These are phyloP conservation scores for Petrea volubilis DNA, from an alignment of 257 asterid genomes.

Conservation along the genomic window DNA sequence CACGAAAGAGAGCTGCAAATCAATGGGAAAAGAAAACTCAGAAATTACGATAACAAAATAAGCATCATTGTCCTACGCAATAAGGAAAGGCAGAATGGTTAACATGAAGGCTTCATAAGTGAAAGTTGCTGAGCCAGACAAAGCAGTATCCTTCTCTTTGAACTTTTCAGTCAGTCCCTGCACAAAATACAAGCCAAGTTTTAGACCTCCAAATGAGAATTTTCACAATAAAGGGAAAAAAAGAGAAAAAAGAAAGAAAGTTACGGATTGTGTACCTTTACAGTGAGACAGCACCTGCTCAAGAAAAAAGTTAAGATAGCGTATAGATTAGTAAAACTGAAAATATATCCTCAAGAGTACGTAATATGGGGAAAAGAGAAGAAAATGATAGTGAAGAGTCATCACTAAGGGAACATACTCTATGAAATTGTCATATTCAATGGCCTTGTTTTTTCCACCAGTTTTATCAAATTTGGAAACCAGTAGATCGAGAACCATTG, in stretches of 20 bases:
- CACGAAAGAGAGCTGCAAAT: neutral
- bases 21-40: neutral
- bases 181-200: conserved; percentile 19
- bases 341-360: neutral
- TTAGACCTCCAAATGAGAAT: neutral
- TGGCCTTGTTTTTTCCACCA: conserved; percentile 79
- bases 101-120: conserved; percentile 83
- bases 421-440: conserved; percentile 93
- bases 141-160: conserved; percentile 83
- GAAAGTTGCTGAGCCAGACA: conserved; percentile 81
- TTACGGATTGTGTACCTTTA: conserved; percentile 53
- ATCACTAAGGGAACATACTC: conserved; percentile 59
- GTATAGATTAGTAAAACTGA: neutral
- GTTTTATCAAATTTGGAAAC: conserved; percentile 88
- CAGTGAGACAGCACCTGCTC: conserved; percentile 96
- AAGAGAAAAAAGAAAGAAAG: neutral
- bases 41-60: neutral
- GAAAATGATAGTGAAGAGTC: neutral
- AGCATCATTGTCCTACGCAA: conserved; percentile 47
- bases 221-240: neutral
- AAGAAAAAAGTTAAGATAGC: conserved; percentile 19
- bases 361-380: neutral
- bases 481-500: conserved; percentile 67
- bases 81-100: conserved; percentile 80
- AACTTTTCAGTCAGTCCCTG: conserved; percentile 96